Conservation (phyloP, 352 stramenopile species). For the Globisporangium iwayamae region DNA sequence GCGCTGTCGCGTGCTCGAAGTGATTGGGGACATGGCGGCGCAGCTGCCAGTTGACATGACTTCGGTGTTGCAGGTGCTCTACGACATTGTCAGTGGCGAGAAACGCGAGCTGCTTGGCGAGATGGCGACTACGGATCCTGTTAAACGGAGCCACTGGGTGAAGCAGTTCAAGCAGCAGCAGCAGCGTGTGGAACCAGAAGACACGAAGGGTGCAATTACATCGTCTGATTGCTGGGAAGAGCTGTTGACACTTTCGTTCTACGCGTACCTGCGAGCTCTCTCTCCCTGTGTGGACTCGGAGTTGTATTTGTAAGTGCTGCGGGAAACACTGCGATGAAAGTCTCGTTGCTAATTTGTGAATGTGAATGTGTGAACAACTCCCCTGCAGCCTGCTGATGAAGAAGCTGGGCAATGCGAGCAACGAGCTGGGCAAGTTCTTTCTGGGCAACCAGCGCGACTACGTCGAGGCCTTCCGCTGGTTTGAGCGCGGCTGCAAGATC, state of each 20-base stretch:
- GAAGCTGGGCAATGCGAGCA: constrained; percentile 83
- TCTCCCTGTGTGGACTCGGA: constrained; percentile 65
- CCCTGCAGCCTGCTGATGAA: constrained; percentile 72
- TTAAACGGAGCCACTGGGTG: constrained; percentile 3
- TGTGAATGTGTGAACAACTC: neutral
- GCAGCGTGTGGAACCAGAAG: neutral
- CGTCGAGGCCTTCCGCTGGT: constrained; percentile 66
- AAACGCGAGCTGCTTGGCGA: constrained; percentile 21
- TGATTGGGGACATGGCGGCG: constrained; percentile 69
- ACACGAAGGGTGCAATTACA: neutral
- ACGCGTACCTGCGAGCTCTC: constrained; percentile 61
- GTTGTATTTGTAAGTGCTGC: constrained; percentile 75
- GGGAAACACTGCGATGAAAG: neutral
- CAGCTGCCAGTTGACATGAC: constrained; percentile 28
- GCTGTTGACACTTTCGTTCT: constrained; percentile 57
- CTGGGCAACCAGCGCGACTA: constrained; percentile 40
- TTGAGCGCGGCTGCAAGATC: constrained; percentile 72
- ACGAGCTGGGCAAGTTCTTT: constrained; percentile 79
- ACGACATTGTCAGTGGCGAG: constrained; percentile 48
- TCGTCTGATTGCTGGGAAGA: neutral
- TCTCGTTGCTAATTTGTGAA: constrained; percentile 11
- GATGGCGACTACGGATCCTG: neutral
- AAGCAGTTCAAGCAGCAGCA: neutral
- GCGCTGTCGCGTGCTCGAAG: constrained; percentile 54
- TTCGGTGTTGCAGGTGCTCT: constrained; percentile 29